Evolutionary conservation across 2,329 filamentous ascomycete species (phyloP).

Genomic region (Colletotrichum chrysophilum): DNA sequence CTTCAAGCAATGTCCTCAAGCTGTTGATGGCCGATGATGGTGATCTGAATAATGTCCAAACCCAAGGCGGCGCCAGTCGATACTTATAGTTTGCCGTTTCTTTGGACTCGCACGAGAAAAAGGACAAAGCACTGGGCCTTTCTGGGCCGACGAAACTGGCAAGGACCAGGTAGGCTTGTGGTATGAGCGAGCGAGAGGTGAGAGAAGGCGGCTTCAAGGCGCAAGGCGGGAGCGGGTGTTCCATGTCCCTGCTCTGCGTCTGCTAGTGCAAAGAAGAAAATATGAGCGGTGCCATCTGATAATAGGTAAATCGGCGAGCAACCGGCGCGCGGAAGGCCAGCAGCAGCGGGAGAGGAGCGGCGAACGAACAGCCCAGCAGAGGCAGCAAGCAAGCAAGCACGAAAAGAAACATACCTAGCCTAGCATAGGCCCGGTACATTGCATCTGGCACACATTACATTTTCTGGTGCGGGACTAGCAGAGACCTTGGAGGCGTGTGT

Average conservation of each 20-base stretch:
- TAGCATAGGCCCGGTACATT: conserved; percentile 13
- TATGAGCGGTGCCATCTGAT: conserved; percentile 19
- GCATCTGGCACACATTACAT: conserved; percentile 13
- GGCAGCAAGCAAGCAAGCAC: neutral
- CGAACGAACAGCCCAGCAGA: neutral
- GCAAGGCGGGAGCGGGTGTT: conserved; percentile 6
- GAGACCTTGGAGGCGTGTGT: conserved; percentile 8
- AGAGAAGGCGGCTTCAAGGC: conserved; percentile 1
- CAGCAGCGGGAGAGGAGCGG: neutral
- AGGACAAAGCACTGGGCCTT: conserved; percentile 16
- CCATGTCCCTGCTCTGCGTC: conserved; percentile 16
- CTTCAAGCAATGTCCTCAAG: neutral
- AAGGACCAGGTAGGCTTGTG: conserved; percentile 13
- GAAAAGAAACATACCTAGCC: conserved; percentile 6
- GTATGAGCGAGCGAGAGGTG: conserved; percentile 4
- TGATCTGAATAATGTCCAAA: conserved; percentile 7
- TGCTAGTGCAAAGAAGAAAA: conserved; percentile 21
- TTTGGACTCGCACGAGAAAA: conserved; percentile 3
- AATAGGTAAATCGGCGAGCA: conserved; percentile 9
- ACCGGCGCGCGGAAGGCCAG: conserved; percentile 13
- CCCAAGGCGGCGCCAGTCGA: conserved; percentile 4
- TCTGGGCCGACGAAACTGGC: neutral
- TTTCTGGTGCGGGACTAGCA: conserved; percentile 14
- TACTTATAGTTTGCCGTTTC: conserved; percentile 21
- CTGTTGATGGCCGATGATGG: conserved; percentile 1